Percentiles rank a stretch among this genome's conserved stretches.
Conservation (phyloP, 2,329 filamentous ascomycete species). For the Paraphaeosphaeria minitans region DNA sequence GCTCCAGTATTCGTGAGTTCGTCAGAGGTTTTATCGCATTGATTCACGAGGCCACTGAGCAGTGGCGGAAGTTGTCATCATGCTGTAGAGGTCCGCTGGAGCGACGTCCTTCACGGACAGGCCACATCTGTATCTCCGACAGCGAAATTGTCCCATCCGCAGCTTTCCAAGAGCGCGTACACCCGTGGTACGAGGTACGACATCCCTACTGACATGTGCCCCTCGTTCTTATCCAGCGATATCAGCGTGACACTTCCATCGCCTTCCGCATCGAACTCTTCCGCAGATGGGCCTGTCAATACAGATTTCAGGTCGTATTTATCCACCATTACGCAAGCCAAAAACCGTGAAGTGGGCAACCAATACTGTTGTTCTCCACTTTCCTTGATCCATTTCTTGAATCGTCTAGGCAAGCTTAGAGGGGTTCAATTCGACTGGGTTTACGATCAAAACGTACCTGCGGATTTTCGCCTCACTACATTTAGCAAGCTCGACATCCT, state of each 20-base stretch:
- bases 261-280: constrained; percentile 12
- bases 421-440: background rate
- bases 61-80: background rate
- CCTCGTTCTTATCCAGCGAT: constrained; percentile 14
- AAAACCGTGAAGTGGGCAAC: constrained; percentile 4
- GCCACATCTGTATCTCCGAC: constrained; percentile 12
- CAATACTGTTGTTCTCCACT: constrained; percentile 11
- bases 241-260: constrained; percentile 11
- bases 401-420: background rate
- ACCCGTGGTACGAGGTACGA: constrained; percentile 14
- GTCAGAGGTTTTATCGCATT: too few relatives aligned
- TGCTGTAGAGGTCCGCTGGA: background rate
- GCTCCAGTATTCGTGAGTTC: too few relatives aligned
- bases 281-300: constrained; percentile 11
- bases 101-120: background rate
- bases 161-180: constrained; percentile 12
- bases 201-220: constrained; percentile 12
- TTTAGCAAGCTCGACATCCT: constrained; percentile 12
- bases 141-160: constrained; percentile 13
- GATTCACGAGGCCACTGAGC: background rate
- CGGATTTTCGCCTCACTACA: background rate
- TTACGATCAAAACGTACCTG: background rate
- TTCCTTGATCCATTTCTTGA: constrained; percentile 11
- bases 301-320: background rate
- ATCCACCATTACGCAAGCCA: constrained; percentile 14